Evolutionary conservation across 495 filamentous ascomycete species (phyloP).

Genomic region (Tuber aestivum): DNA sequence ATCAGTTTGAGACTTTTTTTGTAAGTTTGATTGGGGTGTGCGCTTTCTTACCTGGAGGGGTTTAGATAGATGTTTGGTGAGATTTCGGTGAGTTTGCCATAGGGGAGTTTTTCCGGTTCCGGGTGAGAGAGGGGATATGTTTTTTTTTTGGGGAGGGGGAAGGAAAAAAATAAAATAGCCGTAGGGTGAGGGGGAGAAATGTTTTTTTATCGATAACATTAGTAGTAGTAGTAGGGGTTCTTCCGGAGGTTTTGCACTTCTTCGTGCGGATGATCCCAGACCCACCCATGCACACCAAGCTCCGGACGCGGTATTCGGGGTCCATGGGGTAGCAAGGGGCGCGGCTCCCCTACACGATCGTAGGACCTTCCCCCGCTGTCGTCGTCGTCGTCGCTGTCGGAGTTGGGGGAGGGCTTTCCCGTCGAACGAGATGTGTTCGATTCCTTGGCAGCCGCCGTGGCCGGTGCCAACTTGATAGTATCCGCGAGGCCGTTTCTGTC

Average conservation of each 20-base stretch:
- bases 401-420: background rate
- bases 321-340: background rate
- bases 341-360: background rate
- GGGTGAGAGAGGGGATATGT: background rate
- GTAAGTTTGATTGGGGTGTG: background rate
- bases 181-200: background rate
- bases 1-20: too few species aligned
- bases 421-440: too few species aligned
- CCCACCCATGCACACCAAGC: background rate
- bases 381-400: background rate
- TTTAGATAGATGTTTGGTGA: background rate
- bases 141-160: too few species aligned
- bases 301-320: background rate
- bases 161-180: background rate
- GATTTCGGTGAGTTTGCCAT: background rate
- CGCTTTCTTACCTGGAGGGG: background rate
- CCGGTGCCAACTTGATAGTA: background rate
- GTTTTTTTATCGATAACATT: background rate
- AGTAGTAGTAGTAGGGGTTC: background rate
- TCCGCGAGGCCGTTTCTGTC: background rate
- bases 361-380: background rate
- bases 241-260: background rate
- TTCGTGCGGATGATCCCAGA: background rate
- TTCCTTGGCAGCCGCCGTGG: background rate
- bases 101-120: background rate